Evolutionary conservation across 140 eudicot genomes (phyloP), one percentile per base, ranked within the genome.

Genomic region (Bidens hawaiensis): DNA sequence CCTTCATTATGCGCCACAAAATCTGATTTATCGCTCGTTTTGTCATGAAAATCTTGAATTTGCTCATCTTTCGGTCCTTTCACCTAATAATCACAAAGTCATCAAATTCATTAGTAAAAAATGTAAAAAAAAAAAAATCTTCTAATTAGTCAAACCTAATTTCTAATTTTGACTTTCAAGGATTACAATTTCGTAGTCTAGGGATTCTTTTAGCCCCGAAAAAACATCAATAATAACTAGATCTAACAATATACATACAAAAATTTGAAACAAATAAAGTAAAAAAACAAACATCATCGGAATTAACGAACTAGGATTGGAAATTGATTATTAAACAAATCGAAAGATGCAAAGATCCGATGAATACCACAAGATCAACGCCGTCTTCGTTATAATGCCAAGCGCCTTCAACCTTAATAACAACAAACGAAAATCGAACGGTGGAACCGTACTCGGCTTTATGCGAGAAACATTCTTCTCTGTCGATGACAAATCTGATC

Each of bases 41-140:
- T 85, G 84, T 93, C 93, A 18, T 81, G 96, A 27, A 80, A 64
- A 64, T 87, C 95, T 17, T 85, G 93, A 66, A 93, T 59, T 63
- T 87, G 99, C 48, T 87, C 95, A 19, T 93, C 96, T 43, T 77
- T 74, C 4, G 99, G 96, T 52, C 95, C 96, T 28, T 71, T 93
- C 18, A 91, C 95, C 98, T 91, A 73, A 60, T 55, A 42, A 65
- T 60, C 22, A 49, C 28, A 46, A 57, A 41, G 41, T 54, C 51
- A 59, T 36, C 46, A 46, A 21, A 64, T 11, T 6, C 38, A 31
- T 60, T 16, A 34, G 65, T 43, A 5, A 41, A 54, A 5, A 54
- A n/a, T n/a, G n/a, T n/a, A n/a, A n/a, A n/a, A n/a, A n/a, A n/a
- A n/a, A n/a, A n/a, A n/a, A n/a, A n/a, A n/a, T n/a, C n/a, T n/a